Evolutionary conservation across 768 basidiomycete genomes (phyloP), one percentile per base, ranked within the genome.

Genomic region (Amanita pallidorosea): DNA sequence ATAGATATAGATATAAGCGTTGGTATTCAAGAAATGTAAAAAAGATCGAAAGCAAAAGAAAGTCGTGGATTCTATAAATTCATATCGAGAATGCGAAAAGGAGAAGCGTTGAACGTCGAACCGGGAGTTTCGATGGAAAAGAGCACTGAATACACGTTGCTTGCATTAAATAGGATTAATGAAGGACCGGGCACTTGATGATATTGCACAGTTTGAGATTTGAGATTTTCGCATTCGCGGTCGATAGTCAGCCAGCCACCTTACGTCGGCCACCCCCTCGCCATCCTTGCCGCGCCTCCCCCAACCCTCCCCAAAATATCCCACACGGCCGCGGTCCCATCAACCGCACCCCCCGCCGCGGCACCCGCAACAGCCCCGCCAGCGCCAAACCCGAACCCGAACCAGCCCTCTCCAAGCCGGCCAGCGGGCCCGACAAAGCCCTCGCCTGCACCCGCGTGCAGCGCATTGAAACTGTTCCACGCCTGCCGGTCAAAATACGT

Each of bases 401-500:
- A 48, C 47, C 47, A 48, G 2, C n/a, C 49, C 31, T 40, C 49
- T 17, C 49, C 49, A 27, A 51, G 37, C 42, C 49, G 38, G 7
- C 41, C 41, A 27, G 37, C 29, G 29, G 49, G 49, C 9, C 49
- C 49, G 23, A 44, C 43, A 25, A 87, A 85, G 25, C 88, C 87
- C 59, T 88, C 87, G 0, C 85, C 85, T 0, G 72, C 74, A 8
- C 73, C 77, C 45, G 77, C 76, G 27, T 51, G 49, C 69, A 91
- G 75, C 9, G 76, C 68, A 60, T 90, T 89, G 66, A 87, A 88
- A 61, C 80, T 83, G 51, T 72, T 72, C 88, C 88, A 91, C 23
- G 84, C 84, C 7, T 76, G 72, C 9, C 88, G 81, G 58, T 91
- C 88, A 57, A 87, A 83, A 55, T 80, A 80, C 31, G 81, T 83